phyloP scores from a whole-genome alignment of 2,329 filamentous ascomycete genomes.

The Xenoacremonium recifei region DNA sequence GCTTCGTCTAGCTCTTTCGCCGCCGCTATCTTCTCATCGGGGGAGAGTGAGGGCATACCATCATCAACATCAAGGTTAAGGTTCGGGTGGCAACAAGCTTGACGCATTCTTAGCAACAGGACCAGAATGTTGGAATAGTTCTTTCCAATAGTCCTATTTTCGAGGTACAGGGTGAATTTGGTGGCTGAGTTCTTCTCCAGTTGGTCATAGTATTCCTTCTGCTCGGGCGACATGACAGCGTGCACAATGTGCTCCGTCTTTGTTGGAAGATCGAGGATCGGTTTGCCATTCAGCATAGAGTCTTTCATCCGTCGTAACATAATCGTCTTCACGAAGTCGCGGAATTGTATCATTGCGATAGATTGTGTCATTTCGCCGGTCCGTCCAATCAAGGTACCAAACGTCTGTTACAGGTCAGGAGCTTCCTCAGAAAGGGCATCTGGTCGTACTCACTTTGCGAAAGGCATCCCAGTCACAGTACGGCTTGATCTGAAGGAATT shows the following conservation, averaged over 20 bases:
- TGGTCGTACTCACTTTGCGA: constrained; percentile 41
- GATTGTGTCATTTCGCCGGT: constrained; percentile 47
- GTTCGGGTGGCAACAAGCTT: constrained; percentile 53
- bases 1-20: constrained; percentile 58
- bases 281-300: constrained; percentile 75
- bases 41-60: constrained; percentile 37
- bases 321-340: constrained; percentile 73
- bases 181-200: constrained; percentile 67
- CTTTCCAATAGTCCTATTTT: constrained; percentile 63
- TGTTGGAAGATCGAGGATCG: constrained; percentile 73
- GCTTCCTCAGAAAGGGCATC: not conserved
- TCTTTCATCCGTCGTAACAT: constrained; percentile 81
- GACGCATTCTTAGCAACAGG: constrained; percentile 76
- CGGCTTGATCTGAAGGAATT: constrained; percentile 74
- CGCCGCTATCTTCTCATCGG: constrained; percentile 55
- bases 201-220: constrained; percentile 74
- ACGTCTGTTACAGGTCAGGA: constrained; percentile 30
- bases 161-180: constrained; percentile 75
- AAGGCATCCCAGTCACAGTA: constrained; percentile 68
- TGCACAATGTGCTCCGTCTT: constrained; percentile 76
- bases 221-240: constrained; percentile 69
- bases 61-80: constrained; percentile 35
- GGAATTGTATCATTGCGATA: constrained; percentile 69
- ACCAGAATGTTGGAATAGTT: constrained; percentile 78
- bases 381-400: constrained; percentile 38